Evolutionary conservation across 768 basidiomycete species (phyloP).

Genomic region (Pulveroboletus ravenelii): DNA sequence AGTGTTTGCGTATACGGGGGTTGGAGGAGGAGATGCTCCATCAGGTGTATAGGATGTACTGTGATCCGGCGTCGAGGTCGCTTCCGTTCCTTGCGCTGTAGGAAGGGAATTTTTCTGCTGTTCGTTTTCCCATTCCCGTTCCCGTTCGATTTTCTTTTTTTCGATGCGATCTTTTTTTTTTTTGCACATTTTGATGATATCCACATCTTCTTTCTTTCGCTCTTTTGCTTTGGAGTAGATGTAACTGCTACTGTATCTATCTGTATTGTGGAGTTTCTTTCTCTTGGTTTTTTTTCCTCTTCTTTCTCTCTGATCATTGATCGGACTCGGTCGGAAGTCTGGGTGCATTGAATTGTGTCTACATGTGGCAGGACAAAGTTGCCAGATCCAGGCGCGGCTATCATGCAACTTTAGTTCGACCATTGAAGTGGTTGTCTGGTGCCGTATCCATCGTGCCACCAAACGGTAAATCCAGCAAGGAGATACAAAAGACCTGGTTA

Average conservation of each 20-base stretch:
- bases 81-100: conserved; percentile 22
- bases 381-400: too few species aligned
- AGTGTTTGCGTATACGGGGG: conserved; percentile 66
- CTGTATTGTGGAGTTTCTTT: conserved; percentile 15
- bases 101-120: not conserved
- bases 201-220: conserved; percentile 3
- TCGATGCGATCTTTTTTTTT: not conserved
- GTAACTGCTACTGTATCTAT: conserved; percentile 21
- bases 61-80: conserved; percentile 17
- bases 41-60: conserved; percentile 39
- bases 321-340: not conserved
- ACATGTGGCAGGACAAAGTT: too few species aligned
- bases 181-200: conserved; percentile 4
- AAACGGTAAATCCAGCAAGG: too few species aligned
- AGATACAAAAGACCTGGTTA: too few species aligned
- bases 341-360: too few species aligned
- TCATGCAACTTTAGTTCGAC: too few species aligned
- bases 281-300: not conserved
- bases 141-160: not conserved
- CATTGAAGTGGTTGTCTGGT: too few species aligned
- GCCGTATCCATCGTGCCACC: too few species aligned
- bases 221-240: conserved; percentile 13
- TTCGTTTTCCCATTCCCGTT: not conserved
- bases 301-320: not conserved
- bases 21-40: conserved; percentile 53